Evolutionary conservation across 441 rosid species (phyloP).

Genomic region (Eutrema salsugineum): DNA sequence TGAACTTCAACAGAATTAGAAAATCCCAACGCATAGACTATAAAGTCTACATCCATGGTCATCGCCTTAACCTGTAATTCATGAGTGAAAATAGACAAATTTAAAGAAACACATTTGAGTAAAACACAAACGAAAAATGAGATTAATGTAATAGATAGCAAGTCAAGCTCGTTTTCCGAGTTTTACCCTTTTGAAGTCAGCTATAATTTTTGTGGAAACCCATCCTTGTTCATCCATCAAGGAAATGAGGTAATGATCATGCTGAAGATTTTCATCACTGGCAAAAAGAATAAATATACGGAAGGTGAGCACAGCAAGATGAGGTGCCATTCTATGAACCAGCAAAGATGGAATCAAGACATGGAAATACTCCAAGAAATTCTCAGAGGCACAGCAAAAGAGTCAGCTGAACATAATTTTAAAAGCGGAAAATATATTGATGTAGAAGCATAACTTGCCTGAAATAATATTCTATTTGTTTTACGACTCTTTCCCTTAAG

Average conservation of each 20-base stretch:
- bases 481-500: slow-evolving; percentile 54
- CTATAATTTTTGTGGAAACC: slow-evolving; percentile 72
- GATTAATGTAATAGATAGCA: slow-evolving; percentile 2
- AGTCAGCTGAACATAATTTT: background rate
- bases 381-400: background rate
- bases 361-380: background rate
- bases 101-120: background rate
- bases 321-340: background rate
- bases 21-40: slow-evolving; percentile 70
- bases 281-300: slow-evolving; percentile 16
- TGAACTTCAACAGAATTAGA: slow-evolving; percentile 72
- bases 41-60: slow-evolving; percentile 67
- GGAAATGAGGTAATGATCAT: slow-evolving; percentile 60
- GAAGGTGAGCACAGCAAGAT: slow-evolving; percentile 1
- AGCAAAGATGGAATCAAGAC: background rate
- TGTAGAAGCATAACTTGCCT: slow-evolving; percentile 44
- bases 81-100: background rate
- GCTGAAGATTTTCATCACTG: slow-evolving; percentile 86
- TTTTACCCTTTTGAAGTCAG: slow-evolving; percentile 87
- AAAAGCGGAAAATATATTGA: background rate
- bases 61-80: slow-evolving; percentile 70
- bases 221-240: slow-evolving; percentile 94
- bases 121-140: background rate
- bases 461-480: slow-evolving; percentile 94
- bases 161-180: background rate